phyloP scores from a whole-genome alignment of 2,329 filamentous ascomycete genomes.

The Diaporthe sp. region DNA sequence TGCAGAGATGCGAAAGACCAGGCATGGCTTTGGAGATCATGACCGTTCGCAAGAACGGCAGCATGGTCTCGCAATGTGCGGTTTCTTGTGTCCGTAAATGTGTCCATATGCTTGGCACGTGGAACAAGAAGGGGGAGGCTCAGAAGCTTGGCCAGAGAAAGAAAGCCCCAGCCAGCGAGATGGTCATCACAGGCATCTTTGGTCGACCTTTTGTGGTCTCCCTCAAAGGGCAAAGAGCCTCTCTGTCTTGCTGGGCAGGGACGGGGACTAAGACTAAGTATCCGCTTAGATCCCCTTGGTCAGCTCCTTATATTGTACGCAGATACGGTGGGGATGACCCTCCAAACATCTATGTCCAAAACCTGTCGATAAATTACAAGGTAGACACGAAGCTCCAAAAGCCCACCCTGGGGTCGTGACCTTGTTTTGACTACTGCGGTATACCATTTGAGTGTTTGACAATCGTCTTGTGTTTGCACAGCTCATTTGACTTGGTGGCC shows the following conservation, averaged over 20 bases:
- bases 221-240: neutral
- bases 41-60: neutral
- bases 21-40: neutral
- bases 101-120: neutral
- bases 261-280: neutral
- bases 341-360: slow-evolving; percentile 7
- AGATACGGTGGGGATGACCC: neutral
- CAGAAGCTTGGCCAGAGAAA: neutral
- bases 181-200: neutral
- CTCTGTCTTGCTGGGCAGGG: neutral
- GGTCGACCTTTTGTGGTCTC: neutral
- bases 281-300: neutral
- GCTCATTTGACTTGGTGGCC: neutral
- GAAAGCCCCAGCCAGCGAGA: neutral
- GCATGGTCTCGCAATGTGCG: neutral
- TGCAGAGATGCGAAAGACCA: slow-evolving; percentile 3
- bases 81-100: neutral
- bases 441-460: too few species aligned
- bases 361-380: neutral
- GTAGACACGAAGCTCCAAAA: slow-evolving; percentile 1
- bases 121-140: neutral
- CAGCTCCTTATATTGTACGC: neutral
- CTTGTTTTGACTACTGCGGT: neutral
- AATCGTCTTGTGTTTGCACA: neutral
- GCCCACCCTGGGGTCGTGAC: neutral